Evolutionary conservation across 805 yeast species (phyloP), one percentile per base, ranked within the genome.

Genomic region (Barnettozyma sp.): DNA sequence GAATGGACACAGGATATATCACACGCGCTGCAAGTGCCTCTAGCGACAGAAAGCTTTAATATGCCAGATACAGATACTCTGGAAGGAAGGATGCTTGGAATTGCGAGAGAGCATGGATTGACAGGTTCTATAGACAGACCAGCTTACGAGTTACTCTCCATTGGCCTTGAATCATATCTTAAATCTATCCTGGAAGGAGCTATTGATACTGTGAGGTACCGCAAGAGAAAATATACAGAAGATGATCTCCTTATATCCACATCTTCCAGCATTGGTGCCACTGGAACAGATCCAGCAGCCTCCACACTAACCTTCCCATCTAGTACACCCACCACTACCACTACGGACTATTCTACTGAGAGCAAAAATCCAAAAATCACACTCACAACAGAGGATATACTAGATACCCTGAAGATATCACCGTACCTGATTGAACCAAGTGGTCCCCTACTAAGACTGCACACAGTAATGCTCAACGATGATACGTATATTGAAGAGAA

Each of bases 1-100:
- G 81, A 81, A 47, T 87, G 96, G 90, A 85, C 94, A 16, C 95
- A 88, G 56, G 97, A 92, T 53, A 84, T 92, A 13, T 71, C 81
- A 36, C 87, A 81, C 50, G 94, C 92, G 4, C 72, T 85, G 37
- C 86, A 83, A 46, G 74, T 92, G 2, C 90, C 92, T 5, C 65
- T 88, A 23, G 72, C 90, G 2, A 65, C 83, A 1, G 95, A 90
- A 46, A 66, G 74, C 24, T 84, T 68, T 54, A 88, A 88, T 43
- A 57, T 92, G 5, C 97, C 97, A 0, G 97, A 90, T 45, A 66
- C 69, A 26, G 87, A 78, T 30, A 70, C 70, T 25, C 58, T 92
- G 30, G 72, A 75, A 35, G 63, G 77, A 10, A 68, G 87, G 35
- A 77, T 92, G 68, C 60, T 78, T 15, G 92, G 95, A 51, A 77